These are phyloP conservation scores for Leccinum olivaceopallidum DNA, from an alignment of 768 basidiomycete species.

Conservation along the genomic window DNA sequence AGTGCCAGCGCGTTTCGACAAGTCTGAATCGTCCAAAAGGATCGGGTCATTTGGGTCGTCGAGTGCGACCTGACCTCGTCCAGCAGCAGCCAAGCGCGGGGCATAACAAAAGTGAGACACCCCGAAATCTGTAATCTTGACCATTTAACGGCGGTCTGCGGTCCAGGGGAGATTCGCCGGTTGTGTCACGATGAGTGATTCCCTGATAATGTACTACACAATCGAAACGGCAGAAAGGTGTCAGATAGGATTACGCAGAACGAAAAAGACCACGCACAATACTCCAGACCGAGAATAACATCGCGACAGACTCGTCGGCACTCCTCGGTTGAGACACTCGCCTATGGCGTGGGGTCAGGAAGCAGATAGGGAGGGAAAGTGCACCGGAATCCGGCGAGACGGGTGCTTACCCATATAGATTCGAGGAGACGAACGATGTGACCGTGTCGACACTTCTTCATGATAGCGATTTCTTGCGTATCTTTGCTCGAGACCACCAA, in stretches of 20 bases:
- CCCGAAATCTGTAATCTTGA: constrained; percentile 99
- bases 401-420: constrained; percentile 88
- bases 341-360: constrained; percentile 27
- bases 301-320: constrained; percentile 88
- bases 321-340: constrained; percentile 33
- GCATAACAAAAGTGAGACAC: constrained; percentile 96
- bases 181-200: constrained; percentile 99
- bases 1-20: constrained; percentile 91
- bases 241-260: constrained; percentile 9
- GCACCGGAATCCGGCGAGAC: constrained; percentile 14
- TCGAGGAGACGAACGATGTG: constrained; percentile 89
- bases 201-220: constrained; percentile 89
- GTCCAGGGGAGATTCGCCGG: constrained; percentile 96
- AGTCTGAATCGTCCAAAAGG: constrained; percentile 79
- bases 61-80: constrained; percentile 35
- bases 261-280: constrained; percentile 59
- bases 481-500: constrained; percentile 75
- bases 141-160: constrained; percentile 68
- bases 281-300: constrained; percentile 92
- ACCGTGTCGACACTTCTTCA: constrained; percentile 94
- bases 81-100: constrained; percentile 70
- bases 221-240: not conserved
- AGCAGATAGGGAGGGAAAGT: constrained; percentile 22
- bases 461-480: constrained; percentile 93
- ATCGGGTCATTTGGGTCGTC: constrained; percentile 58